Conservation (phyloP, 345 rosid genomes). For the Eucalyptus marginata region DNA sequence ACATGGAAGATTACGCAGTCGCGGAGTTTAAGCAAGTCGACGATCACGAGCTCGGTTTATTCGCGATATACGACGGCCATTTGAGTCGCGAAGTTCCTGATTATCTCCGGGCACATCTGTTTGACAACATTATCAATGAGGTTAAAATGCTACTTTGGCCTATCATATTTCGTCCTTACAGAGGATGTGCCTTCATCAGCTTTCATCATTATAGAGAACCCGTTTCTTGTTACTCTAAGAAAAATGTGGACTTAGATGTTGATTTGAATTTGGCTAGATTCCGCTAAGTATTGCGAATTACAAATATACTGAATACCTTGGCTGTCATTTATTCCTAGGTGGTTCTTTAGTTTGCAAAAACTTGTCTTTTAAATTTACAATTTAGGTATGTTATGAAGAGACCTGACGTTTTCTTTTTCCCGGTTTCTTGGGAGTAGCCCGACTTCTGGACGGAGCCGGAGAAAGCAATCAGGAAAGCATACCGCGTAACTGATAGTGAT, state of each 20-base stretch:
- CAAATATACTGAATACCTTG: not conserved
- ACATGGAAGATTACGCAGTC: slow-evolving; percentile 84
- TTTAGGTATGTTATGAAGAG: not conserved
- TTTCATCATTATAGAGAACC: not conserved
- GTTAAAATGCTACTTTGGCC: slow-evolving; percentile 5
- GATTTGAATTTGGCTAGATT: not conserved
- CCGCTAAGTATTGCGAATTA: not conserved
- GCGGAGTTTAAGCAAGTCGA: slow-evolving; percentile 68
- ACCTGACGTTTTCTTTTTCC: not conserved
- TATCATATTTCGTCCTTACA: not conserved
- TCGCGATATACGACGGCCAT: slow-evolving; percentile 91
- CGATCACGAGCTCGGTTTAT: slow-evolving; percentile 77
- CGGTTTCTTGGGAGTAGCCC: slow-evolving; percentile 21
- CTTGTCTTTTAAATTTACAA: not conserved
- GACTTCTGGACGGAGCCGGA: slow-evolving; percentile 73
- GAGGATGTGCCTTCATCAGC: not conserved
- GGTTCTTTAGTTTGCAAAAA: not conserved
- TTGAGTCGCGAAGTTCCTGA: slow-evolving; percentile 72
- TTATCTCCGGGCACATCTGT: slow-evolving; percentile 61
- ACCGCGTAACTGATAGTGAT: slow-evolving; percentile 43
- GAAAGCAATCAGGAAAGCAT: slow-evolving; percentile 59
- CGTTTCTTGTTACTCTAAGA: not conserved
- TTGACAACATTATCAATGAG: slow-evolving; percentile 78
- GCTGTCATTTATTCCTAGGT: not conserved
- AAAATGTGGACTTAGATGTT: not conserved